These are phyloP conservation scores for Solanum stenotomum DNA, from an alignment of 257 asterid genomes.

Conservation along the genomic window DNA sequence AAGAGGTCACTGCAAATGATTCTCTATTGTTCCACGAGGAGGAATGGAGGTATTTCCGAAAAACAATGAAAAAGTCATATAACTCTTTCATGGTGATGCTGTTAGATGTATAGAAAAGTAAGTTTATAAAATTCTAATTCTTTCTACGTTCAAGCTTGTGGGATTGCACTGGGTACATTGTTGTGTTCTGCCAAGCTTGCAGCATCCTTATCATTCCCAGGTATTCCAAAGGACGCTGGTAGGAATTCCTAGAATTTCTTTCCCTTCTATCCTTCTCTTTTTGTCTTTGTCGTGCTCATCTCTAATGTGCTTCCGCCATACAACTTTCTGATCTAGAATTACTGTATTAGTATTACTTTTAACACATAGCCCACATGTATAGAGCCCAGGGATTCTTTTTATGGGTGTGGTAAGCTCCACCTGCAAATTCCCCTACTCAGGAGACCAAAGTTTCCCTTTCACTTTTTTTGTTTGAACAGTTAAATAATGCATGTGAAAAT, in stretches of 20 bases:
- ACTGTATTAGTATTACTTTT: background rate
- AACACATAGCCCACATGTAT: background rate
- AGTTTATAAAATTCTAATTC: background rate
- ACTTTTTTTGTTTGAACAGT: background rate
- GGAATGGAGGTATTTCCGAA: background rate
- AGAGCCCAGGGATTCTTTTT: background rate
- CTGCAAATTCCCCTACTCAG: background rate
- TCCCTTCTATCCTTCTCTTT: background rate
- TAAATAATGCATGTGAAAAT: background rate
- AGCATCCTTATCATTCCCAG: background rate
- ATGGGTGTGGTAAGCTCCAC: background rate
- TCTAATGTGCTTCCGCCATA: background rate
- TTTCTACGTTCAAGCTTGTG: background rate
- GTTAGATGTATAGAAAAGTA: background rate
- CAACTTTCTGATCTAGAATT: background rate
- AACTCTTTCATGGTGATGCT: background rate
- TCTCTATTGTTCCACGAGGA: background rate
- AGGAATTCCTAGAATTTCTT: background rate
- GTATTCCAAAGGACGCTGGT: background rate
- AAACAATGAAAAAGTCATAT: background rate
- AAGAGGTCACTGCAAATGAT: background rate
- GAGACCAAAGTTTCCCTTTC: background rate
- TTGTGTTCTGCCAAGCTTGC: background rate
- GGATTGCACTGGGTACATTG: background rate
- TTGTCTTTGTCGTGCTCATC: background rate